Conservation (phyloP, 1,139 yeast genomes). For the Saccharomyces pastorianus region DNA sequence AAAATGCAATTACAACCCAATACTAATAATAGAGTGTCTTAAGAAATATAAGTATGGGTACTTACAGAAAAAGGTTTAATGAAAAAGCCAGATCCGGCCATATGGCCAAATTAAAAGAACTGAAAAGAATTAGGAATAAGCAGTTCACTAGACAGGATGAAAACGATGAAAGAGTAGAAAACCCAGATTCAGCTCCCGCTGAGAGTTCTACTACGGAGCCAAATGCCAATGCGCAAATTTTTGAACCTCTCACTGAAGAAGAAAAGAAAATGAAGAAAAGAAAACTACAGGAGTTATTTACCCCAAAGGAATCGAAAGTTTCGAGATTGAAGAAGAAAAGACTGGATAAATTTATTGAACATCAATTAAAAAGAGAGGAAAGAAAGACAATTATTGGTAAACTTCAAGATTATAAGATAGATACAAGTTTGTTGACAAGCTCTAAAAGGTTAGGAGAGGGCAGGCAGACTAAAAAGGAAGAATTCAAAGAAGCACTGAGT, state of each 20-base stretch:
- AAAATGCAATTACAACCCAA: not conserved
- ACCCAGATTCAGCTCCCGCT: conserved; percentile 17
- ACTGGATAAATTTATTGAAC: conserved; percentile 71
- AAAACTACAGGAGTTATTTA: conserved; percentile 45
- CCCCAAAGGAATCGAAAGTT: conserved; percentile 54
- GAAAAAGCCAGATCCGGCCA: conserved; percentile 82
- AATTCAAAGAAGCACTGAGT: conserved; percentile 64
- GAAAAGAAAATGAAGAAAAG: conserved; percentile 63
- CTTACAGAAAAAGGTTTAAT: conserved; percentile 70
- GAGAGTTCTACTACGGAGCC: conserved; percentile 45
- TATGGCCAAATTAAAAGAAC: conserved; percentile 69
- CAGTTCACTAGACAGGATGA: conserved; percentile 48
- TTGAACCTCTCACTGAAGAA: conserved; percentile 41
- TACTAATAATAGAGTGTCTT: not conserved
- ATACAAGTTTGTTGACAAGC: conserved; percentile 59
- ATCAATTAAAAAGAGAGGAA: conserved; percentile 84
- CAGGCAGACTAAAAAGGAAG: conserved; percentile 60
- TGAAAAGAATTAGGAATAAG: conserved; percentile 61
- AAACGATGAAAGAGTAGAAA: conserved; percentile 25
- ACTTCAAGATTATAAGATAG: conserved; percentile 62
- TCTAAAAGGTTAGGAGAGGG: conserved; percentile 76
- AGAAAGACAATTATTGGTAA: conserved; percentile 70
- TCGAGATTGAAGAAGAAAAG: conserved; percentile 71
- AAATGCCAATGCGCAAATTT: conserved; percentile 56
- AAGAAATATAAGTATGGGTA: conserved; percentile 48